Evolutionary conservation across 768 basidiomycete species (phyloP), one percentile per base, ranked within the genome.

Genomic region (Amanita fuliginea): DNA sequence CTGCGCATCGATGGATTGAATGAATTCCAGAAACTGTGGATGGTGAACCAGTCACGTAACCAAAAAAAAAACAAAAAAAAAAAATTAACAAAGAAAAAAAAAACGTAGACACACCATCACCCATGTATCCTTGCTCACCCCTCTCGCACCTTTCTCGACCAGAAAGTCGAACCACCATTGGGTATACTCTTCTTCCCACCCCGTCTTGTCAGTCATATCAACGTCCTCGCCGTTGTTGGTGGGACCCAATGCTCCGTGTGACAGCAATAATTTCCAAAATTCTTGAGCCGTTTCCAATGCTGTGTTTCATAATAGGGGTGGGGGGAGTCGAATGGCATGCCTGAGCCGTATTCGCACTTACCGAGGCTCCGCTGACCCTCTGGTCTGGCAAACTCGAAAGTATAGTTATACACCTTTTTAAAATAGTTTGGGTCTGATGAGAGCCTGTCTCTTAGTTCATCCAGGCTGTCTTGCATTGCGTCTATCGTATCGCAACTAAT

Each of bases 111-210:
- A 37, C 43, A 86, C 89, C 88, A 92, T 91, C 46, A 72, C 64
- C 90, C 89, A 92, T 14, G 86, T 87, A 66, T 91, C 90, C 66
- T 86, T 88, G 67, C 86, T 91, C 28, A 94, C 75, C 4, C 87
- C 89, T 60, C 84, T 85, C 18, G 70, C 70, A 1, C 79, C 80
- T 55, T 76, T 81, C 59, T 75, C 67, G 28, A 61, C 65, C 61
- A 93, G 63, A 61, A 80, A 94, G n/a, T 83, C 79, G 57, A 83
- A 78, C 91, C 91, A 94, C 76, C 76, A 78, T 21, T 77, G 61
- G 13, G 73, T 77, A 59, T 84, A 76, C 53, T 77, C 72, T 42
- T 69, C 66, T 54, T 73, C 70, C 82, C 84, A 90, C 2, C 83
- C 83, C 7, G 66, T 72, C 21, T 63, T 64, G 49, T 69, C 66